Conservation (phyloP, 2,329 filamentous ascomycete species). For the Ophiostoma pallidulum region DNA sequence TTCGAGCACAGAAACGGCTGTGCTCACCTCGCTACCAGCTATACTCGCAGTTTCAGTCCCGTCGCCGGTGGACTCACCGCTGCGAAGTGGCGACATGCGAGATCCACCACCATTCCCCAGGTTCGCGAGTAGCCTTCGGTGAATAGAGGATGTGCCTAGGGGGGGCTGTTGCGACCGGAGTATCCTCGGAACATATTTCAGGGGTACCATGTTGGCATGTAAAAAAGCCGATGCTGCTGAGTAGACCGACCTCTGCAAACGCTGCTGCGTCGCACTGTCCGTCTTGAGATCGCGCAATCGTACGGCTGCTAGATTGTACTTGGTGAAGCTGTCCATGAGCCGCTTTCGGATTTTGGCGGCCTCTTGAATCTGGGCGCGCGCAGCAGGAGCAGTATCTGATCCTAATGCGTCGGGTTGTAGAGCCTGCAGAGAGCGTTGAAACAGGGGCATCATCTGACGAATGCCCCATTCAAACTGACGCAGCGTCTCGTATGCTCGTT, state of each 20-base stretch:
- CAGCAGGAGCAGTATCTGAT: constrained; percentile 33
- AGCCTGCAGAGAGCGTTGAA: constrained; percentile 65
- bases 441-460: constrained; percentile 67
- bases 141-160: constrained; percentile 18
- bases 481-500: constrained; percentile 73
- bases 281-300: constrained; percentile 72
- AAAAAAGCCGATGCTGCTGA: constrained; percentile 73
- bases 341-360: constrained; percentile 84
- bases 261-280: constrained; percentile 59
- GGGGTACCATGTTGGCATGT: constrained; percentile 81
- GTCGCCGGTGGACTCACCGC: constrained; percentile 33
- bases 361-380: constrained; percentile 64
- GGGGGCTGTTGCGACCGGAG: constrained; percentile 36
- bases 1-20: constrained; percentile 53
- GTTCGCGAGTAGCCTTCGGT: constrained; percentile 23
- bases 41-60: constrained; percentile 41
- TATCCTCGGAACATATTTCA: constrained; percentile 64
- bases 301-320: constrained; percentile 75
- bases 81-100: constrained; percentile 33
- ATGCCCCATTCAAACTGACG: constrained; percentile 85
- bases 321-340: constrained; percentile 77
- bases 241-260: constrained; percentile 73
- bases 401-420: constrained; percentile 46
- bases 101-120: constrained; percentile 15
- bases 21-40: constrained; percentile 40